These are phyloP conservation scores for Allantophomopsis lycopodina DNA, from an alignment of 2,329 filamentous ascomycete genomes.

Conservation along the genomic window DNA sequence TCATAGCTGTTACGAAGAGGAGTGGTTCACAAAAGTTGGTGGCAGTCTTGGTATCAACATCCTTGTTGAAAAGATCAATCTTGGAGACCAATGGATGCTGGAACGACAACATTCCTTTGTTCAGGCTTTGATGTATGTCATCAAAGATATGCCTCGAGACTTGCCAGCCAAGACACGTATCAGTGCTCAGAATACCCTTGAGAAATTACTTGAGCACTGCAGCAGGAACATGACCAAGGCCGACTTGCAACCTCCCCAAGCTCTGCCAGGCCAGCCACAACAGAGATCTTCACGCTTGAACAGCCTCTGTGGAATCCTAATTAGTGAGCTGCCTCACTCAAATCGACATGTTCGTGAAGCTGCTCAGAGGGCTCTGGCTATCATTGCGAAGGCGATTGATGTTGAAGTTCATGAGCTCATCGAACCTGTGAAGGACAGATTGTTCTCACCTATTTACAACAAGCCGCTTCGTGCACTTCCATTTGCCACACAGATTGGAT, in stretches of 20 bases:
- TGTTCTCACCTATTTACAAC: slow-evolving; percentile 85
- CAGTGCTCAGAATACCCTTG: slow-evolving; percentile 71
- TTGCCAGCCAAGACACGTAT: slow-evolving; percentile 79
- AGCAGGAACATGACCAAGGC: slow-evolving; percentile 70
- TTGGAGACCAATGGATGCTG: slow-evolving; percentile 73
- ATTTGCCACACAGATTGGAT: slow-evolving; percentile 91
- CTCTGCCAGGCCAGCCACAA: slow-evolving; percentile 39
- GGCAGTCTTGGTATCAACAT: slow-evolving; percentile 84
- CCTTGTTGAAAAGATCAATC: slow-evolving; percentile 68
- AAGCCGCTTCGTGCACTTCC: slow-evolving; percentile 89
- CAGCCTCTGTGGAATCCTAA: slow-evolving; percentile 71
- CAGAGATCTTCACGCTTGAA: slow-evolving; percentile 53
- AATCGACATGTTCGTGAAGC: slow-evolving; percentile 89
- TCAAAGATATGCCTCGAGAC: slow-evolving; percentile 95
- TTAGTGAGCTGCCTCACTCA: slow-evolving; percentile 85
- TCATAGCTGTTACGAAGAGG: slow-evolving; percentile 91
- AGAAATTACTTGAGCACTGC: slow-evolving; percentile 64
- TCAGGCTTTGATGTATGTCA: slow-evolving; percentile 85
- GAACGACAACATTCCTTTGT: slow-evolving; percentile 79
- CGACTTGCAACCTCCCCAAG: slow-evolving; percentile 44
- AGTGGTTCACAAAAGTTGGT: slow-evolving; percentile 97
- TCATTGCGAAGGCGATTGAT: slow-evolving; percentile 65
- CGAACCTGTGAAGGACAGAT: slow-evolving; percentile 75
- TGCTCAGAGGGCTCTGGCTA: slow-evolving; percentile 65
- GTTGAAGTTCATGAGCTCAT: slow-evolving; percentile 81